These are phyloP conservation scores for Epichloe amarillans DNA, from an alignment of 2,329 filamentous ascomycete genomes.

Conservation along the genomic window DNA sequence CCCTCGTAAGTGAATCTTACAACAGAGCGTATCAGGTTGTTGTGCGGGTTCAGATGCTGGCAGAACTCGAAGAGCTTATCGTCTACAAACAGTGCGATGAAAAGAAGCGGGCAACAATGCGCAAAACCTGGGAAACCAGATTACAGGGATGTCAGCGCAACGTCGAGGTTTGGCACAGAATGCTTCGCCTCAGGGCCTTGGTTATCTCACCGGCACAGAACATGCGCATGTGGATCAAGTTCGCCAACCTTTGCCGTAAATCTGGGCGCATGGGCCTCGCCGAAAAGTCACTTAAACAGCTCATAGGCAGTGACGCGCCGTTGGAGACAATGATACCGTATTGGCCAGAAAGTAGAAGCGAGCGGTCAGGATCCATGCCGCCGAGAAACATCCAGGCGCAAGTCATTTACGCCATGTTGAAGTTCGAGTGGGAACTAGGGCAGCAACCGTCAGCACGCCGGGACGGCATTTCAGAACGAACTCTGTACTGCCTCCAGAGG, in stretches of 20 bases:
- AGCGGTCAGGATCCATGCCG: slow-evolving; percentile 6
- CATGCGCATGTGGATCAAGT: slow-evolving; percentile 99
- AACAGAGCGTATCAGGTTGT: slow-evolving; percentile 97
- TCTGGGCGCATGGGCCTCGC: slow-evolving; percentile 87
- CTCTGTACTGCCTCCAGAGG: slow-evolving; percentile 43
- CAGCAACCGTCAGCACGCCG: slow-evolving; percentile 38
- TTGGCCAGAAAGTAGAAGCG: slow-evolving; percentile 31
- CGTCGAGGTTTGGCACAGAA: slow-evolving; percentile 95
- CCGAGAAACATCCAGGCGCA: slow-evolving; percentile 50
- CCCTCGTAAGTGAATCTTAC: slow-evolving; percentile 95
- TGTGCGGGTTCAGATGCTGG: slow-evolving; percentile 96
- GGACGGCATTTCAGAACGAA: slow-evolving; percentile 37
- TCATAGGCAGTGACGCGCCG: slow-evolving; percentile 61
- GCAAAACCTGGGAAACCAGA: slow-evolving; percentile 88
- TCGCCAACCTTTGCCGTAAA: slow-evolving; percentile 94
- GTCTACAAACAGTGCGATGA: slow-evolving; percentile 90
- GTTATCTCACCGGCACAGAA: slow-evolving; percentile 89
- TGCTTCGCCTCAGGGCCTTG: slow-evolving; percentile 86
- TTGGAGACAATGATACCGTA: slow-evolving; percentile 49
- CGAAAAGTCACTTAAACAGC: slow-evolving; percentile 82
- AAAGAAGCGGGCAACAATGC: slow-evolving; percentile 81
- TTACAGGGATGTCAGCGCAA: slow-evolving; percentile 92
- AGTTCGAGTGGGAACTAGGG: slow-evolving; percentile 87
- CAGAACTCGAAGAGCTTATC: slow-evolving; percentile 95
- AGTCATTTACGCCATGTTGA: slow-evolving; percentile 91